A percentile compares a stretch with the other conserved stretches of the same genome.
phyloP scores from a whole-genome alignment of 345 rosid genomes.

The Corchorus capsularis region DNA sequence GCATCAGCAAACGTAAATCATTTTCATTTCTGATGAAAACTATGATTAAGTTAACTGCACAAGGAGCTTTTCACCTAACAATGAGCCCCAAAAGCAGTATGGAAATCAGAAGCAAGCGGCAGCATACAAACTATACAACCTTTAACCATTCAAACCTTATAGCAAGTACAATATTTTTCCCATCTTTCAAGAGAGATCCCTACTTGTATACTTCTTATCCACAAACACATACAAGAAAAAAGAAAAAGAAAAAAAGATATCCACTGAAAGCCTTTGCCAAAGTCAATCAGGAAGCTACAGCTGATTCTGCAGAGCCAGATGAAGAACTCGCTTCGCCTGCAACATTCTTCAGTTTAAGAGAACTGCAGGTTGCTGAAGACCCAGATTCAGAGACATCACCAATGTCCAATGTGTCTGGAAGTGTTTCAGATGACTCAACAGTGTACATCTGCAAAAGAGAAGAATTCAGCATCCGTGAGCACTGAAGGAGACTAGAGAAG shows the following conservation, averaged over 20 bases:
- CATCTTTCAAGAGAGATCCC: conserved; percentile 28
- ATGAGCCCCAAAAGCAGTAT: conserved; percentile 10
- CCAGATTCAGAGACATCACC: conserved; percentile 71
- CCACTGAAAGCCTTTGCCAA: conserved; percentile 4
- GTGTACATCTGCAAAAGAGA: conserved; percentile 46
- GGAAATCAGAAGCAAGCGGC: conserved; percentile 31
- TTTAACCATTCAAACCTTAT: conserved; percentile 18
- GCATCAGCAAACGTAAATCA: neutral
- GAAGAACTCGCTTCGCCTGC: conserved; percentile 53
- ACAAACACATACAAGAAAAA: conserved; percentile 20
- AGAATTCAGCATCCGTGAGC: conserved; percentile 16
- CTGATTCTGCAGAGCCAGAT: conserved; percentile 42
- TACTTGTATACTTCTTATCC: conserved; percentile 35
- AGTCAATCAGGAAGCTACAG: conserved; percentile 35
- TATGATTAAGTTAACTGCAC: conserved; percentile 22
- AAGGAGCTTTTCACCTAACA: conserved; percentile 26
- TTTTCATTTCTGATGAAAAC: conserved; percentile 6
- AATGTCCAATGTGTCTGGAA: conserved; percentile 83
- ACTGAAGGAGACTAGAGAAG: neutral
- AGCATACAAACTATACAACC: conserved; percentile 38
- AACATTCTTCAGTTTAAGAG: conserved; percentile 55
- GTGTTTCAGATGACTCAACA: conserved; percentile 56
- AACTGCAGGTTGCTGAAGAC: conserved; percentile 32
- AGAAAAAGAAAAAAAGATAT: conserved; percentile 19
- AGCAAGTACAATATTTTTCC: conserved; percentile 24